Evolutionary conservation across 1,284 basidiomycete genomes (phyloP).

Genomic region (Ceratobasidium sp.): DNA sequence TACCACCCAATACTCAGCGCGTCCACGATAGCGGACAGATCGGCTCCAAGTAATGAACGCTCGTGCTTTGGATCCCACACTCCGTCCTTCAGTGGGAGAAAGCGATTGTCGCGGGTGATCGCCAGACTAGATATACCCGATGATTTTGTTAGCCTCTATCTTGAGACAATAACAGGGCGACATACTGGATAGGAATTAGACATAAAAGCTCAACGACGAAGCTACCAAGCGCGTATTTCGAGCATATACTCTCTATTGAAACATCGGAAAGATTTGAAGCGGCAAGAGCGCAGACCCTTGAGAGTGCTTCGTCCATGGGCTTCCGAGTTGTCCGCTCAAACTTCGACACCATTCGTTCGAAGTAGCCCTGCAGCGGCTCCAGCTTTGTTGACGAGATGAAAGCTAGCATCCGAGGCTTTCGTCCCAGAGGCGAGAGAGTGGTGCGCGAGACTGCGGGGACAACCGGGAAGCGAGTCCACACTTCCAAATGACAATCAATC

Average conservation of each 20-base stretch:
- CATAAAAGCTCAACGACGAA: constrained; percentile 68
- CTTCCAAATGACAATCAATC: constrained; percentile 66
- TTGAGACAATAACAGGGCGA: constrained; percentile 66
- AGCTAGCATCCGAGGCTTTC: constrained; percentile 52
- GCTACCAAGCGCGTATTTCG: constrained; percentile 44
- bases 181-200: constrained; percentile 71
- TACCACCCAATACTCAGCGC: constrained; percentile 65
- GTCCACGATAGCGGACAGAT: neutral
- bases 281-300: constrained; percentile 48
- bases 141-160: constrained; percentile 64
- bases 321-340: constrained; percentile 65
- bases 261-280: neutral
- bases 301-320: constrained; percentile 61
- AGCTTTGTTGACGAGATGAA: constrained; percentile 52
- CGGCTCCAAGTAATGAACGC: constrained; percentile 60
- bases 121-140: constrained; percentile 63
- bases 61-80: constrained; percentile 67
- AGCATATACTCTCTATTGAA: neutral
- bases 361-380: constrained; percentile 57
- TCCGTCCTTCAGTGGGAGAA: constrained; percentile 71
- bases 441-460: constrained; percentile 61
- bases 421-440: constrained; percentile 56
- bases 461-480: constrained; percentile 72
- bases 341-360: constrained; percentile 57
- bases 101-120: constrained; percentile 66